Base-by-base conservation (phyloP, 2,329 filamentous ascomycete genomes). In the Phoma sp. region DNA sequence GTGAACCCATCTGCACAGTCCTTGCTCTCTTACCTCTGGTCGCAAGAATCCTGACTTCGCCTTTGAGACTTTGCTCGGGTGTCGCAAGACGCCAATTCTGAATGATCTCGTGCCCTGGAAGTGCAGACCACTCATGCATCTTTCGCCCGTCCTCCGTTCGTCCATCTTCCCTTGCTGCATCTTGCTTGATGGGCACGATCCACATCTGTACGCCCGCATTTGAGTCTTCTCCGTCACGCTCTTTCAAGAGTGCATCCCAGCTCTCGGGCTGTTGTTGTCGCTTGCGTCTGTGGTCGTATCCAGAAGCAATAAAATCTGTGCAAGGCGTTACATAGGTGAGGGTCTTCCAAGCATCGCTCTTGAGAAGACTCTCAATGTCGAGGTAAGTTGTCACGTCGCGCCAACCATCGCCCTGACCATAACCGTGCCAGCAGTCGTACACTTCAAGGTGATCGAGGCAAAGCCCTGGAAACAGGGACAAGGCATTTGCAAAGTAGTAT, bases 381-480 rank as follows among this genome's bases (percentile, higher is more conserved):
- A 69, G 65, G 32, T 74, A 74, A 3, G 71, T 74, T 1, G 66
- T 70, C 7, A 71, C 61, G 50, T 73, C 69, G 46, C 69, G 66
- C 68, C 68, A 74, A 14, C 66, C 65, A 40, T 71, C 70, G 14
- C 66, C 64, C 39, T 71, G 49, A 4, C 69, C 71, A 39, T 68
- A 67, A n/a, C 68, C 70, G 50, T 75, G 72, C 61, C 70, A 74
- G 35, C 65, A 66, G 40, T 75, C 72, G 22, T 73, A 67, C 1
- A 75, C 65, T 18, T 68, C 59, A 7, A 75, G 58, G 7, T 62
- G 61, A 35, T 73, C 64, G 7, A 75, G 60, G 50, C 67, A 64
- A 10, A 75, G 56, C 0, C 72, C 70, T 8, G 71, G 70, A 6
- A 75, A 55, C 7, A 74, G 49, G 7, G 61, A 57, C 8, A 75